phyloP scores from a whole-genome alignment of 192 early-diverging fungal species.

The Rhizoclosmatium globosum region DNA sequence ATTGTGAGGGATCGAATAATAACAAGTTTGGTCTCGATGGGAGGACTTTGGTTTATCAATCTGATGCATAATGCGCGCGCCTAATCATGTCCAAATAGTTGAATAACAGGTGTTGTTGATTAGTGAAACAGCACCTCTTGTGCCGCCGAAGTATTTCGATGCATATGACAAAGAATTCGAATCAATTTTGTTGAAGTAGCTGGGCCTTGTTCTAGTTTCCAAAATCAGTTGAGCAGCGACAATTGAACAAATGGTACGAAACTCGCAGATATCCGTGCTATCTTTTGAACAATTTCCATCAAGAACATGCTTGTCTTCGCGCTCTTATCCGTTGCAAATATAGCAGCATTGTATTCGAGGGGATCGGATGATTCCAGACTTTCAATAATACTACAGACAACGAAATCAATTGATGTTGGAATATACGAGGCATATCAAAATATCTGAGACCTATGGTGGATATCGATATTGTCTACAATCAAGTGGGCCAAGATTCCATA shows the following conservation, averaged over 20 bases:
- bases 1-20: slow-evolving; percentile 20
- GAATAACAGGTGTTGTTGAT: neutral
- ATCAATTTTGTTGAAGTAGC: slow-evolving; percentile 30
- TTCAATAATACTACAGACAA: slow-evolving; percentile 21
- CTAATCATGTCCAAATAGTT: neutral
- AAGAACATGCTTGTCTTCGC: slow-evolving; percentile 29
- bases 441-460: slow-evolving; percentile 10
- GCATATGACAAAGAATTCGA: slow-evolving; percentile 28
- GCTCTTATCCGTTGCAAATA: slow-evolving; percentile 22
- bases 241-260: neutral
- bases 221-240: neutral
- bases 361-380: slow-evolving; percentile 15
- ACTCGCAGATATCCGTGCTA: slow-evolving; percentile 15
- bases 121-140: slow-evolving; percentile 3
- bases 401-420: neutral
- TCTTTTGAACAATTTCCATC: slow-evolving; percentile 22
- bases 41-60: slow-evolving; percentile 7
- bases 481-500: slow-evolving; percentile 22
- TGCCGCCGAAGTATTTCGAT: slow-evolving; percentile 17
- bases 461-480: slow-evolving; percentile 23
- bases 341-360: slow-evolving; percentile 33
- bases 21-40: slow-evolving; percentile 12
- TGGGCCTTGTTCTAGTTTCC: slow-evolving; percentile 26
- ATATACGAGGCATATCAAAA: neutral
- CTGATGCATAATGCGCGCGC: slow-evolving; percentile 5